phyloP scores from a whole-genome alignment of 148 eudicot genomes.

The Chenopodium quinoa region DNA sequence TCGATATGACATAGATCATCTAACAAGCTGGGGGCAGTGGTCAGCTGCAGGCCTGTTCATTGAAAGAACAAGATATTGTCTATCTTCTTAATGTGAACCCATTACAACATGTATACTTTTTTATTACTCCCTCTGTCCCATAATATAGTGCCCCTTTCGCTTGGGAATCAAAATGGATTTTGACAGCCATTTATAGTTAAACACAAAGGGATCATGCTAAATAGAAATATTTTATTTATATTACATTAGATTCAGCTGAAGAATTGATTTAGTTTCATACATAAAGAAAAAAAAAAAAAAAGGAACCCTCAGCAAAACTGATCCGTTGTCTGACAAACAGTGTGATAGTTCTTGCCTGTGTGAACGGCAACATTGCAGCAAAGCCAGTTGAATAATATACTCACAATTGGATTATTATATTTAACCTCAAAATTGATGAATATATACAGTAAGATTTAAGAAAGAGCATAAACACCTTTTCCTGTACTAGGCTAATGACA shows the following conservation, averaged over 20 bases:
- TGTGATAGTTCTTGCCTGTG: neutral
- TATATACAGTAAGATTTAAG: neutral
- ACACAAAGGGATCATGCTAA: neutral
- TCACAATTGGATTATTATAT: neutral
- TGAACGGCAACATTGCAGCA: neutral
- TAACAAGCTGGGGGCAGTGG: constrained; percentile 32
- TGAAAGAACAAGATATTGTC: constrained; percentile 53
- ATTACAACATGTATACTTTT: no score
- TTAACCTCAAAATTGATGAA: no score
- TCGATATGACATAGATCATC: constrained; percentile 38
- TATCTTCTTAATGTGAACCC: neutral
- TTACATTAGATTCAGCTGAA: neutral
- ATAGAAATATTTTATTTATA: neutral
- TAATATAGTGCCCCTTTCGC: no score
- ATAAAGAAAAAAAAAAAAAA: no score
- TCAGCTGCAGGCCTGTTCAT: constrained; percentile 23
- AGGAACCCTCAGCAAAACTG: neutral
- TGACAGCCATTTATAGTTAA: neutral
- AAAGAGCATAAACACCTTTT: neutral
- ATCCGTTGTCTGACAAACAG: neutral
- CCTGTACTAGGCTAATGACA: neutral
- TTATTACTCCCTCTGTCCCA: no score
- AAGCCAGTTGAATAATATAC: neutral
- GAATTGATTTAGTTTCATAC: neutral
- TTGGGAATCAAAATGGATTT: no score